A percentile compares a stretch with the other conserved stretches of the same genome.
Conservation (phyloP, 1,284 basidiomycete genomes). For the Tetrapyrgos nigripes region DNA sequence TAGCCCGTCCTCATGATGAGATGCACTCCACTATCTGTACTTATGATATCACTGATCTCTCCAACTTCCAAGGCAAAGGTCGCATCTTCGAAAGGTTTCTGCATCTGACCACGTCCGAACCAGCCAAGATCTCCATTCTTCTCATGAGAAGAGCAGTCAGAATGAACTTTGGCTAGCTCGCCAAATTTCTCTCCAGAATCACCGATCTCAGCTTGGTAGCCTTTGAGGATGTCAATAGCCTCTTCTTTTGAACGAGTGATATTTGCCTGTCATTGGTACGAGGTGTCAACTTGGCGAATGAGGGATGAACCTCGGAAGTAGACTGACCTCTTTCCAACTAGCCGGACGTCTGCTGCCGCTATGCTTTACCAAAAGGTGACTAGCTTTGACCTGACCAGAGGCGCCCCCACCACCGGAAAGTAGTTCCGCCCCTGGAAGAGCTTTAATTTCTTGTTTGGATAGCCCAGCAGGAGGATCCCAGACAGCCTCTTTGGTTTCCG, state of each 20-base stretch:
- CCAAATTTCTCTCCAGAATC: slow-evolving; percentile 73
- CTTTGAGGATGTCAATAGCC: slow-evolving; percentile 79
- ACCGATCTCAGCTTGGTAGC: slow-evolving; percentile 67
- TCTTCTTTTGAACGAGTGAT: slow-evolving; percentile 94
- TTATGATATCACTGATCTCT: slow-evolving; percentile 86
- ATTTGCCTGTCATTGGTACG: slow-evolving; percentile 53
- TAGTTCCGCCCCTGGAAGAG: slow-evolving; percentile 75
- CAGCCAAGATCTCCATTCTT: slow-evolving; percentile 86
- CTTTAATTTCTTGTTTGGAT: slow-evolving; percentile 62
- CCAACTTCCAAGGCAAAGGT: slow-evolving; percentile 85
- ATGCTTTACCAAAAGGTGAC: slow-evolving; percentile 96
- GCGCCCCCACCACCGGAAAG: slow-evolving; percentile 42
- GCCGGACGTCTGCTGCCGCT: slow-evolving; percentile 84
- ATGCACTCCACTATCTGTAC: slow-evolving; percentile 97
- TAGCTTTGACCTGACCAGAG: slow-evolving; percentile 82
- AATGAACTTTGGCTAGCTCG: slow-evolving; percentile 75
- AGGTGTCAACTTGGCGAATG: neutral
- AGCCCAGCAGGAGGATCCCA: slow-evolving; percentile 87
- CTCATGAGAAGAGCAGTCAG: slow-evolving; percentile 88
- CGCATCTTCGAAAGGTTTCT: slow-evolving; percentile 96
- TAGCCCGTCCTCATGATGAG: slow-evolving; percentile 85
- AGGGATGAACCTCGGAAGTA: neutral
- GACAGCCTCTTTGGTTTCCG: slow-evolving; percentile 69
- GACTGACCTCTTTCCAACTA: slow-evolving; percentile 90
- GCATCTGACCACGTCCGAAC: slow-evolving; percentile 93